Evolutionary conservation across 78 protist species (phyloP), one percentile per base, ranked within the genome.

Genomic region (Dictyostelium capitatum): DNA sequence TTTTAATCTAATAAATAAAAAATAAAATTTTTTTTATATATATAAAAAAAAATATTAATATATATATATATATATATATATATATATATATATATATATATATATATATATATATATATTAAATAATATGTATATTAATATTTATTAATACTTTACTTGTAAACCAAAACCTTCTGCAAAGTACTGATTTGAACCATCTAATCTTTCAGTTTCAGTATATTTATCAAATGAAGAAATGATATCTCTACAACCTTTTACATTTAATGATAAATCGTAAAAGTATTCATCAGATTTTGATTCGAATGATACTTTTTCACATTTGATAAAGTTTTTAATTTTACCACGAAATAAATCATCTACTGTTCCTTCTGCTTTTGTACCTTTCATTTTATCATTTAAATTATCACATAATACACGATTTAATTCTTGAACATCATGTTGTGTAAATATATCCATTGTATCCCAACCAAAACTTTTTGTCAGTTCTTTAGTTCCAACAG

Each of bases 401-500:
- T 97, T 96, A 85, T 98, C 99, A 46, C 95, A 89, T 12, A 99
- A 92, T 57, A 99, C 99, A 3, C 99, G 96, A 73, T 90, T 96
- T 14, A 99, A 95, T 95, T 99, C 99, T 53, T 97, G 98, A 46
- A 99, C 99, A 84, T 99, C 99, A 82, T 98, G 99, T 96, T 98
- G 99, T 83, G 90, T 95, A 79, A 98, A 98, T 20, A 98, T 59
- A 28, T 99, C 99, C 53, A 28, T 4, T 23, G 98, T 59, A 57
- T 92, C 95, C 99, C 99, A 99, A 6, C 99, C 99, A 54, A 98
- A 99, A 37, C 97, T 91, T 67, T 83, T 85, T 8, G 98, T 97
- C 20, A 98, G 89, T 50, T 90, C 96, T 65, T 70, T 91, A 12
- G 99, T 98, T 12, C 85, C 80, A 14, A 96, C 98, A 25, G 93